phyloP scores from a whole-genome alignment of 1,284 basidiomycete species.

The Ustilago curta region DNA sequence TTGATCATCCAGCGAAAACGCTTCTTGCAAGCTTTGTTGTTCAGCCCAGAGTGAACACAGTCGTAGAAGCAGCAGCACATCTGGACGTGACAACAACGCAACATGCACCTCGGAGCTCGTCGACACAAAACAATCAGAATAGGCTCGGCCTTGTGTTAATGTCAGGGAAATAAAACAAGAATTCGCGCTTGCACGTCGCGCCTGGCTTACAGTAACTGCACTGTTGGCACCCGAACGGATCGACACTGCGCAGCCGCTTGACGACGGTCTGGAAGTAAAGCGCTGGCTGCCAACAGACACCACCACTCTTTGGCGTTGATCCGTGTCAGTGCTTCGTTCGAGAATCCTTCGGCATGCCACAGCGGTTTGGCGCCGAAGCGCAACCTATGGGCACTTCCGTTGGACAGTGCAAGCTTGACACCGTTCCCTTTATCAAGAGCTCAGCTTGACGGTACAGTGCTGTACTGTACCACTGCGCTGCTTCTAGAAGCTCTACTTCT shows the following conservation, averaged over 20 bases:
- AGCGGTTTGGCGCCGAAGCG: too few species aligned
- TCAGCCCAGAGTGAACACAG: too few species aligned
- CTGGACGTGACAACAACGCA: too few species aligned
- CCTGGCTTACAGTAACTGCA: not conserved
- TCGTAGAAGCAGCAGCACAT: too few species aligned
- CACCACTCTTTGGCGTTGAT: not conserved
- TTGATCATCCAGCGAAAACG: too few species aligned
- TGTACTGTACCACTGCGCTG: not conserved
- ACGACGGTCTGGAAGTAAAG: slow-evolving; percentile 6
- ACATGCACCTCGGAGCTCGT: too few species aligned
- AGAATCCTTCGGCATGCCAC: not conserved
- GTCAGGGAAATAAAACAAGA: too few species aligned
- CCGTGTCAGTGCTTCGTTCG: not conserved
- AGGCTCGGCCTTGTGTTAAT: too few species aligned
- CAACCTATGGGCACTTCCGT: not conserved
- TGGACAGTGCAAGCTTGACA: not conserved
- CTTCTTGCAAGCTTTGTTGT: too few species aligned
- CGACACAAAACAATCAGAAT: too few species aligned
- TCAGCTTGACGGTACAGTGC: not conserved
- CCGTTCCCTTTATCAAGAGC: not conserved
- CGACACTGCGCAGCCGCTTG: slow-evolving; percentile 25
- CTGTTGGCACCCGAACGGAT: slow-evolving; percentile 15
- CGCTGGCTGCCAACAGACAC: not conserved
- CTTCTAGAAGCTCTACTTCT: not conserved
- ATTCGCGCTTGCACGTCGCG: not conserved